Evolutionary conservation across 192 early-diverging fungal species (phyloP).

Genomic region (Backusella macrospora): DNA sequence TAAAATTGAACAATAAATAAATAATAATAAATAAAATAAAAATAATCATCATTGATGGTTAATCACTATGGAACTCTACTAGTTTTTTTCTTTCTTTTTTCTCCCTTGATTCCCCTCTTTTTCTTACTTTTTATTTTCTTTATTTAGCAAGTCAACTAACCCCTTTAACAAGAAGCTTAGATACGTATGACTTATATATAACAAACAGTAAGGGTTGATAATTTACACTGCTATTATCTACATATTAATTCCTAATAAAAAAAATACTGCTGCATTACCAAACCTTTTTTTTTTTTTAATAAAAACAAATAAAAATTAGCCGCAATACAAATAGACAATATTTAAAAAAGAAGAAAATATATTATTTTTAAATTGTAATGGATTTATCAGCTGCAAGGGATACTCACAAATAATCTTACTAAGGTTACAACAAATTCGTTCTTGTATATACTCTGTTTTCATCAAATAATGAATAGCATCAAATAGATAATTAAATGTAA

Average conservation of each 20-base stretch:
- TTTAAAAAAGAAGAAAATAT: not conserved
- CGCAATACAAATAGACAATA: not conserved
- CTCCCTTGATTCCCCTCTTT: not conserved
- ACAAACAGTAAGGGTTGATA: not conserved
- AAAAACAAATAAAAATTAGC: slow-evolving; percentile 13
- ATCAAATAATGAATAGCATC: not conserved
- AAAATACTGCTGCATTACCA: not conserved
- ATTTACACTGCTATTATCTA: not conserved
- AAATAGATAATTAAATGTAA: not conserved
- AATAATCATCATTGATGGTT: not conserved
- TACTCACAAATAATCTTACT: not conserved
- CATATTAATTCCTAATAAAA: not conserved
- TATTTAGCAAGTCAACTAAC: not conserved
- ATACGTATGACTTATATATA: not conserved
- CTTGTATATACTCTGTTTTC: not conserved
- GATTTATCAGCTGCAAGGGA: slow-evolving; percentile 1
- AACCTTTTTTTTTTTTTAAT: not conserved
- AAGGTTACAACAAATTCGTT: not conserved
- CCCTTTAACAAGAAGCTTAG: slow-evolving; percentile 16
- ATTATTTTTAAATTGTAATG: slow-evolving; percentile 14
- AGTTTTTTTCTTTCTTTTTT: not conserved
- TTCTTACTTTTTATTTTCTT: not conserved
- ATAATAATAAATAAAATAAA: not conserved
- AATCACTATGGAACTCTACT: slow-evolving; percentile 7
- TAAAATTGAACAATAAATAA: not conserved